Evolutionary conservation across 2,329 filamentous ascomycete genomes (phyloP).

Genomic region (Thielaviopsis euricoi): DNA sequence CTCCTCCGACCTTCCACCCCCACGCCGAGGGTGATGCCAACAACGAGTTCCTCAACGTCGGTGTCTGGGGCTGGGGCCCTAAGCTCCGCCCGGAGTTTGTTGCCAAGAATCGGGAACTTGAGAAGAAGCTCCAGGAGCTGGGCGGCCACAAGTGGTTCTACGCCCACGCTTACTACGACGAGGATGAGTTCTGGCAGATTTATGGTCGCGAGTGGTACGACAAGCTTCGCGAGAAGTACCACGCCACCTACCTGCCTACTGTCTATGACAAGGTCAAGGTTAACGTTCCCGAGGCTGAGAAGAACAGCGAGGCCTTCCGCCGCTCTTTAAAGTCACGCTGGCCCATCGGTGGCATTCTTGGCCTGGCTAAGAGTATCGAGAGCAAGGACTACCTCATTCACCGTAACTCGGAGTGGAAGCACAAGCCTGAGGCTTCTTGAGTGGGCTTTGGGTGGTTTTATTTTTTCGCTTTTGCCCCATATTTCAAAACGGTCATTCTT

Average conservation of each 20-base stretch:
- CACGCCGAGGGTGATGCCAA: slow-evolving; percentile 18
- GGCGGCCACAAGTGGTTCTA: slow-evolving; percentile 79
- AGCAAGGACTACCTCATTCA: slow-evolving; percentile 40
- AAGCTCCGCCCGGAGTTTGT: slow-evolving; percentile 42
- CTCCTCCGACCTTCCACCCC: slow-evolving; percentile 38
- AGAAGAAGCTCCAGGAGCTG: slow-evolving; percentile 49
- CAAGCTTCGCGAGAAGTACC: slow-evolving; percentile 42
- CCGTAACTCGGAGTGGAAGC: slow-evolving; percentile 36
- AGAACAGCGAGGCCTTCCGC: slow-evolving; percentile 22
- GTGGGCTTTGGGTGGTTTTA: background rate
- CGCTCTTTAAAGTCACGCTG: slow-evolving; percentile 30
- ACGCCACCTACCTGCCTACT: slow-evolving; percentile 42
- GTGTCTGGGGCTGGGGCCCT: slow-evolving; percentile 69
- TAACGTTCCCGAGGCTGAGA: slow-evolving; percentile 27
- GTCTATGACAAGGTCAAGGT: slow-evolving; percentile 58
- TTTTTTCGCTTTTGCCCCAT: background rate
- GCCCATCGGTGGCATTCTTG: slow-evolving; percentile 42
- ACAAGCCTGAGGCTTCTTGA: slow-evolving; percentile 19
- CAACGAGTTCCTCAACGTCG: slow-evolving; percentile 39
- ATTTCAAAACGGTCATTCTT: background rate
- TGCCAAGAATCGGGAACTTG: slow-evolving; percentile 51
- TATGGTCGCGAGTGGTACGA: slow-evolving; percentile 47
- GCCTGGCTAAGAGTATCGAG: slow-evolving; percentile 40
- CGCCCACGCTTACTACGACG: slow-evolving; percentile 69
- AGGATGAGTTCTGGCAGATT: slow-evolving; percentile 50